Evolutionary conservation across 1,284 basidiomycete genomes (phyloP).

Genomic region (Malassezia sympodialis): DNA sequence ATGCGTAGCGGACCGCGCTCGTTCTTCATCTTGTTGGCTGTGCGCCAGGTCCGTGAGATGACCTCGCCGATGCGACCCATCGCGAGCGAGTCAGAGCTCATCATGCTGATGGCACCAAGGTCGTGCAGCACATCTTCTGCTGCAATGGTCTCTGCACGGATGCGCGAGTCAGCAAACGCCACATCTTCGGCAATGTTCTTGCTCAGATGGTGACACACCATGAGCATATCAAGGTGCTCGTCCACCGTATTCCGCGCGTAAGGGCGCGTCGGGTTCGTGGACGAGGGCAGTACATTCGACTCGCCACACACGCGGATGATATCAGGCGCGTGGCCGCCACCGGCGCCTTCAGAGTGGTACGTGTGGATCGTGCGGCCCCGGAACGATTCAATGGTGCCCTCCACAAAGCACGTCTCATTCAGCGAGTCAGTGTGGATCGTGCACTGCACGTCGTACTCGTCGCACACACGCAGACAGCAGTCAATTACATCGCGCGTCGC

Average conservation of each 20-base stretch:
- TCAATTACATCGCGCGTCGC: constrained; percentile 75
- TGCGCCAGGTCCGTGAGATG: constrained; percentile 83
- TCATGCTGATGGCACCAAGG: constrained; percentile 84
- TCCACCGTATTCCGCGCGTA: constrained; percentile 86
- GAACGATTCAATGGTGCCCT: constrained; percentile 86
- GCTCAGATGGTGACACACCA: constrained; percentile 57
- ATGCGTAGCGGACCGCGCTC: constrained; percentile 61
- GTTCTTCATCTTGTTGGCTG: constrained; percentile 85
- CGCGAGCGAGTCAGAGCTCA: constrained; percentile 87
- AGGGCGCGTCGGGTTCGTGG: constrained; percentile 92
- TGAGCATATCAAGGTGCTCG: constrained; percentile 96
- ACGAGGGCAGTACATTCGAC: constrained; percentile 85
- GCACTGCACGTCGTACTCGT: constrained; percentile 90
- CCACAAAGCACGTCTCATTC: constrained; percentile 62
- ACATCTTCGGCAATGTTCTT: constrained; percentile 66
- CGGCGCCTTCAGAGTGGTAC: constrained; percentile 43
- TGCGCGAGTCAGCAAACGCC: constrained; percentile 92
- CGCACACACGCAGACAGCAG: constrained; percentile 66
- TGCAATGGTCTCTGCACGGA: constrained; percentile 89
- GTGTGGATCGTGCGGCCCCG: constrained; percentile 88
- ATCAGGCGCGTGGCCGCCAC: constrained; percentile 89
- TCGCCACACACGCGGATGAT: constrained; percentile 90
- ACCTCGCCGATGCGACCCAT: constrained; percentile 95
- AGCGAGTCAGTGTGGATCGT: constrained; percentile 93
- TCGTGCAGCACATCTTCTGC: constrained; percentile 97